These are phyloP conservation scores for Cucumis melo DNA, from an alignment of 306 rosid genomes.

Conservation along the genomic window DNA sequence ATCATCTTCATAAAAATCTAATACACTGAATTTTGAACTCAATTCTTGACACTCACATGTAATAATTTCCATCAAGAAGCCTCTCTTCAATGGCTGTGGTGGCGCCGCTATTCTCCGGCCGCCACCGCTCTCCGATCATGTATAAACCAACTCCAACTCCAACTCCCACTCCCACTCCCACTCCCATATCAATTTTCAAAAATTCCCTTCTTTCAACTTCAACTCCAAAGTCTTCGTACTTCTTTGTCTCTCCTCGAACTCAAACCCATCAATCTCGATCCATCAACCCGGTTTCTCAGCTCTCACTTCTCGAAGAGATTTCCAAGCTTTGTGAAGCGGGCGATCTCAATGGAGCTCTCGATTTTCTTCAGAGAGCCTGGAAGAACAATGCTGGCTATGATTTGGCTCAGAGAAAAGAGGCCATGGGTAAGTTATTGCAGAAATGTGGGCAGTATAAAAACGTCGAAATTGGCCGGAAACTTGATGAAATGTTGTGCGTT, in stretches of 20 bases:
- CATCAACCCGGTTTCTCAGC: not conserved
- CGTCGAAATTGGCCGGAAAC: constrained; percentile 37
- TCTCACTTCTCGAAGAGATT: constrained; percentile 23
- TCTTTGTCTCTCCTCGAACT: constrained; percentile 5
- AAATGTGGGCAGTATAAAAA: constrained; percentile 37
- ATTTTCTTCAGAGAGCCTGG: constrained; percentile 20
- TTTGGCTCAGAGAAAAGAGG: constrained; percentile 18
- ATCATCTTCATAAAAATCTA: too few species aligned
- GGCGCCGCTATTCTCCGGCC: constrained; percentile 20
- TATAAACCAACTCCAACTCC: not conserved
- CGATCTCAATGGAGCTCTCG: constrained; percentile 38
- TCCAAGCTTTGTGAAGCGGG: constrained; percentile 36
- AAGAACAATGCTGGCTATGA: constrained; percentile 14
- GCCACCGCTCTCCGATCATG: not conserved
- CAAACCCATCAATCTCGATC: constrained; percentile 3
- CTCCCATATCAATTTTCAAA: not conserved
- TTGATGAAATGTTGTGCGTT: constrained; percentile 30
- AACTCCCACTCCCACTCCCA: not conserved
- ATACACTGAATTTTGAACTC: too few species aligned
- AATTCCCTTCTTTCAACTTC: not conserved
- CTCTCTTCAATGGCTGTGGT: constrained; percentile 18
- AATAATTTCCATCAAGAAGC: not conserved
- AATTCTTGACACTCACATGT: not conserved
- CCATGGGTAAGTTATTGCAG: constrained; percentile 33
- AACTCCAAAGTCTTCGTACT: constrained; percentile 9